phyloP scores from a whole-genome alignment of 306 rosid species.

The Gynostemma pentaphyllum region DNA sequence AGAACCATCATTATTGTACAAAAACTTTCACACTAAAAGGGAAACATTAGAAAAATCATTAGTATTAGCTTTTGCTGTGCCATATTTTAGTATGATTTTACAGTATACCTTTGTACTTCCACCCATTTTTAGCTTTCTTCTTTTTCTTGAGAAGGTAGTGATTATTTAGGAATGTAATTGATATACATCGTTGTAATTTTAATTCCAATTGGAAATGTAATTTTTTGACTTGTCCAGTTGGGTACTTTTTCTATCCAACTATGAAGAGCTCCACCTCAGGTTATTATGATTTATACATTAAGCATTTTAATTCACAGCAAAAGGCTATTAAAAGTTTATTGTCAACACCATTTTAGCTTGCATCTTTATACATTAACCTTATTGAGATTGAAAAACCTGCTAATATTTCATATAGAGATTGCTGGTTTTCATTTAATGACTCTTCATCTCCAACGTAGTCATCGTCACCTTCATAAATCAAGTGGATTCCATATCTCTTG shows the following conservation, averaged over 20 bases:
- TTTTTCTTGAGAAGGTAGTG: neutral
- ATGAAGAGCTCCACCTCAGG: too few species aligned
- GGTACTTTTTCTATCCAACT: neutral
- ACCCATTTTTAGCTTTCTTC: neutral
- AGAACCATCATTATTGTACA: constrained; percentile 36
- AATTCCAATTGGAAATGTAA: neutral
- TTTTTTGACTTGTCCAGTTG: neutral
- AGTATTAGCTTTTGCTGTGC: constrained; percentile 10
- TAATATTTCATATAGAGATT: constrained; percentile 40
- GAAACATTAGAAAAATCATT: constrained; percentile 2
- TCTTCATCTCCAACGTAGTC: constrained; percentile 50
- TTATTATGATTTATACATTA: neutral
- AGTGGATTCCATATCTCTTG: constrained; percentile 33
- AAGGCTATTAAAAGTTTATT: neutral
- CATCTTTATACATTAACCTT: neutral
- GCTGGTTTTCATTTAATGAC: constrained; percentile 18
- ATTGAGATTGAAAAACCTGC: constrained; percentile 25
- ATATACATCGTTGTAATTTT: constrained; percentile 4
- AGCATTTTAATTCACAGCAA: neutral
- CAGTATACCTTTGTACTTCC: neutral
- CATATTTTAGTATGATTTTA: constrained; percentile 12
- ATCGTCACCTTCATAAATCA: constrained; percentile 48
- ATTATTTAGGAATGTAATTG: constrained; percentile 4
- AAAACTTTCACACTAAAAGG: constrained; percentile 9
- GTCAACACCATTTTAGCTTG: too few species aligned